A percentile compares a stretch with the other conserved stretches of the same genome.
These are phyloP conservation scores for Eutrema heterophyllum DNA, from an alignment of 345 rosid genomes.

Conservation along the genomic window DNA sequence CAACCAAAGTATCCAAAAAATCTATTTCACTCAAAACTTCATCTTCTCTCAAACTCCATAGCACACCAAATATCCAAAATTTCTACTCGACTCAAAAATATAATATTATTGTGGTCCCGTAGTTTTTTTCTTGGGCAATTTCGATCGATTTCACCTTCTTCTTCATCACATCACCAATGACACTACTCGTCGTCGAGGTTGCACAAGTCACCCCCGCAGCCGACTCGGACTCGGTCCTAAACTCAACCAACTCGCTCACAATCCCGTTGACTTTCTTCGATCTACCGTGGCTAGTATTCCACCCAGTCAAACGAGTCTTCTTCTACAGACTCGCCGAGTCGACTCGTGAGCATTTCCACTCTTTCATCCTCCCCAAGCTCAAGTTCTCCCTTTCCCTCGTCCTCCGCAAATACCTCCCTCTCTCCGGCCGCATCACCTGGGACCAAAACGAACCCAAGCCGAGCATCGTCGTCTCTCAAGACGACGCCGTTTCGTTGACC, in stretches of 20 bases:
- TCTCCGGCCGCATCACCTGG: constrained; percentile 31
- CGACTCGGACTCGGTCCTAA: neutral
- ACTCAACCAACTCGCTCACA: neutral
- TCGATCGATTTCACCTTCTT: neutral
- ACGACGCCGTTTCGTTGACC: constrained; percentile 26
- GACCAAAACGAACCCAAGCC: constrained; percentile 9
- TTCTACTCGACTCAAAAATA: too few relatives aligned
- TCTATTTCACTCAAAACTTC: too few relatives aligned
- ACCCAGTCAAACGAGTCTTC: constrained; percentile 24
- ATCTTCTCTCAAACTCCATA: too few relatives aligned
- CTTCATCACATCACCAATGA: neutral
- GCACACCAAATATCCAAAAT: too few relatives aligned
- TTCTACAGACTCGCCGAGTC: constrained; percentile 28
- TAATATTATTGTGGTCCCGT: neutral
- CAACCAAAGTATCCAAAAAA: too few relatives aligned
- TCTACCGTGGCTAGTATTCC: constrained; percentile 17
- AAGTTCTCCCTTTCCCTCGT: constrained; percentile 30
- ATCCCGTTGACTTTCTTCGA: constrained; percentile 33
- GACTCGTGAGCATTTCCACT: constrained; percentile 14
- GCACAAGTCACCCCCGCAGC: constrained; percentile 12
- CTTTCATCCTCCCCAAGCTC: constrained; percentile 32
- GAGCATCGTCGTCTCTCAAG: constrained; percentile 4
- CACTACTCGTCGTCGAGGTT: neutral
- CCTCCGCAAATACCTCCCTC: constrained; percentile 34
- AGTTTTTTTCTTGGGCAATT: too few relatives aligned